phyloP scores from a whole-genome alignment of 2,329 filamentous ascomycete genomes.

The Exophiala alcalophila region DNA sequence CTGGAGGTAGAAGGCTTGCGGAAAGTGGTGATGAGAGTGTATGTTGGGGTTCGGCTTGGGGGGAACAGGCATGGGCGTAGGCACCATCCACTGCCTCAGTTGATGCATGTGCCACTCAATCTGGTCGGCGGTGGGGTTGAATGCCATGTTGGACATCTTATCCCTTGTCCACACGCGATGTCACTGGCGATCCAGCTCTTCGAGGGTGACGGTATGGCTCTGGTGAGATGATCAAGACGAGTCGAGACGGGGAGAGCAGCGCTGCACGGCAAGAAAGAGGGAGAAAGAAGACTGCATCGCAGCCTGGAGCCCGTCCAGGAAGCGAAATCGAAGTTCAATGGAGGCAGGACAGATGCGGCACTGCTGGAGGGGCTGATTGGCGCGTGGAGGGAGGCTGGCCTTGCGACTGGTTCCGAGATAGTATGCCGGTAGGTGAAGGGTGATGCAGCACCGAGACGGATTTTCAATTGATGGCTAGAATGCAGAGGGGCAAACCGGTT shows the following conservation, averaged over 20 bases:
- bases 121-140: conserved; percentile 23
- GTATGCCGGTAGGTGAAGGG: too few species aligned
- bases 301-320: conserved; percentile 1
- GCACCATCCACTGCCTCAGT: conserved; percentile 29
- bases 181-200: background rate
- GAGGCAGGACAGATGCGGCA: conserved; percentile 3
- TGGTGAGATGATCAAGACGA: conserved; percentile 2
- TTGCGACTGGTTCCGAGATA: too few species aligned
- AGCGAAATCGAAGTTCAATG: conserved; percentile 2
- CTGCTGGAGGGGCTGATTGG: conserved; percentile 4
- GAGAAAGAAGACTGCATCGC: conserved; percentile 13
- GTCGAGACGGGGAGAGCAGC: conserved; percentile 2
- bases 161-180: background rate
- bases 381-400: conserved; percentile 5
- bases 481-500: conserved; percentile 6
- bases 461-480: too few species aligned
- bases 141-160: conserved; percentile 20
- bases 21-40: conserved; percentile 11
- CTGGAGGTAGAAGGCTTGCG: conserved; percentile 25
- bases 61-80: conserved; percentile 19
- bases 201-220: background rate
- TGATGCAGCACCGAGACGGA: too few species aligned
- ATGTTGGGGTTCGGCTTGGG: conserved; percentile 14
- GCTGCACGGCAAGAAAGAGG: conserved; percentile 8
- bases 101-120: conserved; percentile 30